These are phyloP conservation scores for Phytophthora crassamura DNA, from an alignment of 352 stramenopile species.

Conservation along the genomic window DNA sequence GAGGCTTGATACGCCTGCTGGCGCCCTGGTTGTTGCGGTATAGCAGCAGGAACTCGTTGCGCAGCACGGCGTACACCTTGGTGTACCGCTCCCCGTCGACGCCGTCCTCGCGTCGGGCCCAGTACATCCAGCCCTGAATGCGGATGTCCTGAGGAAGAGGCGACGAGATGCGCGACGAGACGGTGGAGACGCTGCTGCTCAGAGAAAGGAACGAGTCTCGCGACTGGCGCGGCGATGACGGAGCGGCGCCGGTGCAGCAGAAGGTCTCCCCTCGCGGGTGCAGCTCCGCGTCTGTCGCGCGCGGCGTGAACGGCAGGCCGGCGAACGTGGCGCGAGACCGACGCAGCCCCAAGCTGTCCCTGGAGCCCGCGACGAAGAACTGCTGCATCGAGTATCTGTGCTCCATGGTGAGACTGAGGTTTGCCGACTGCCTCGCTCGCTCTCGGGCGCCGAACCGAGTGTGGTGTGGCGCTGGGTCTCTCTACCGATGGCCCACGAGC, in stretches of 20 bases:
- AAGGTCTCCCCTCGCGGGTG: constrained; percentile 28
- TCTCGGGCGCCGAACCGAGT: constrained; percentile 34
- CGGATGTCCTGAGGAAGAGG: constrained; percentile 43
- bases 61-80: constrained; percentile 75
- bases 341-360: constrained; percentile 29
- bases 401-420: constrained; percentile 28
- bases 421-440: constrained; percentile 24
- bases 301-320: constrained; percentile 8
- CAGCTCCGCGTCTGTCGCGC: constrained; percentile 1
- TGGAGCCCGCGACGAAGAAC: constrained; percentile 35
- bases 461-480: constrained; percentile 11
- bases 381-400: constrained; percentile 39
- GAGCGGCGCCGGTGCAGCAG: constrained; percentile 17
- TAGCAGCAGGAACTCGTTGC: constrained; percentile 74
- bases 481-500: background rate
- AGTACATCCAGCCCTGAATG: constrained; percentile 82
- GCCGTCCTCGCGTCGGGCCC: constrained; percentile 46
- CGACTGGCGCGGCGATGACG: constrained; percentile 22
- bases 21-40: constrained; percentile 57
- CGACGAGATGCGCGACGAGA: constrained; percentile 34
- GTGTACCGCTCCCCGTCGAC: constrained; percentile 58
- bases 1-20: constrained; percentile 42
- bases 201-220: constrained; percentile 33
- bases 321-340: constrained; percentile 32
- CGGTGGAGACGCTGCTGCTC: constrained; percentile 32